Evolutionary conservation across 2,329 filamentous ascomycete genomes (phyloP), one percentile per base, ranked within the genome.

Genomic region (Diaporthe capsici): DNA sequence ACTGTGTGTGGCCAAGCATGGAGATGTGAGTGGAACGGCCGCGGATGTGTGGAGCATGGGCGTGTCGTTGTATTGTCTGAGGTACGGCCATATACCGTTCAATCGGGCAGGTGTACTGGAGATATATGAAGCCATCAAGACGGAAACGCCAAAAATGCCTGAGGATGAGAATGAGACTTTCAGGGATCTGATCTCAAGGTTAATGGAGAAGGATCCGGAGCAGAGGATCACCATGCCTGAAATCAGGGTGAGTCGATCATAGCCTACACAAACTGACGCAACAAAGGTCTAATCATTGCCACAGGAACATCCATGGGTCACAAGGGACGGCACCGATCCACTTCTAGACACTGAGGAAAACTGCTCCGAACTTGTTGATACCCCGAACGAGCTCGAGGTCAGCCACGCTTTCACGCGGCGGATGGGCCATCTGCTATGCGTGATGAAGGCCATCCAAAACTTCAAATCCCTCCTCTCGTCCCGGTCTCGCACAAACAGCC

Each of bases 31-130:
- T 3, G 97, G 97, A 15, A 94, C 92, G 80, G 95, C 96, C 5
- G 95, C 95, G 5, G 97, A 99, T 84, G 95, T 99, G 72, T 99
- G 97, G 97, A 98, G 96, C 4, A 98, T 98, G 96, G 97, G 97
- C 9, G 93, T 98, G 12, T 98, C 96, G 2, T 87, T 99, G 3
- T 98, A 96, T 83, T 99, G 97, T 83, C 88, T 99, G 53, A 92
- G 94, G 76, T 98, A 98, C 81, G 97, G 97, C 44, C 89, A 87
- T 68, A 93, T 99, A 77, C 97, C 97, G 0, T 99, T 98, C 81
- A 93, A 96, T 80, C 91, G 93, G 74, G 87, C 90, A 8, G 92
- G 92, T 25, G 92, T 98, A 76, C 87, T 98, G 74, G 96, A 98
- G 70, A 91, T 98, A 77, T 98, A 97, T 82, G 93, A 98, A 76